A percentile compares a stretch with the other conserved stretches of the same genome.
phyloP scores from a whole-genome alignment of 345 rosid species.

The Excoecaria agallocha region DNA sequence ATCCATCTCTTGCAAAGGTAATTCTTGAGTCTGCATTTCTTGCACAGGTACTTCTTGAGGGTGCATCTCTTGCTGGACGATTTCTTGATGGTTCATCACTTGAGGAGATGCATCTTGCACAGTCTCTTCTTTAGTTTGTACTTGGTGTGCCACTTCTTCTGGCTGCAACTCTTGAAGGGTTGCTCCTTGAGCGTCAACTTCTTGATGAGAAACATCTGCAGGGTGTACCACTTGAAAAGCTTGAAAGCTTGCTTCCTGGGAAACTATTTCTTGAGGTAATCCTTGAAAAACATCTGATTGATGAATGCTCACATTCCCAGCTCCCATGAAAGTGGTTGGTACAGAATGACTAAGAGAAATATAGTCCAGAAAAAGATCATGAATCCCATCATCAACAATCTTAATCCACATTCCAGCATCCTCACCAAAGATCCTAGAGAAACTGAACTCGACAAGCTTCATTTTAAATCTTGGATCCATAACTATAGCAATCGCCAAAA shows the following conservation, averaged over 20 bases:
- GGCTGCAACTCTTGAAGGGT: background rate
- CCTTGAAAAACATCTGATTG: slow-evolving; percentile 34
- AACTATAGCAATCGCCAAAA: slow-evolving; percentile 73
- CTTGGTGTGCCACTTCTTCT: background rate
- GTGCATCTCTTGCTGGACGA: slow-evolving; percentile 1
- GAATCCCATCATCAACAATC: slow-evolving; percentile 70
- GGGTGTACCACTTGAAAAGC: slow-evolving; percentile 15
- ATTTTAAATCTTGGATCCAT: slow-evolving; percentile 95
- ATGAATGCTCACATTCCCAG: slow-evolving; percentile 29
- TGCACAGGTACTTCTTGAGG: background rate
- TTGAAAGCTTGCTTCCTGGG: slow-evolving; percentile 20
- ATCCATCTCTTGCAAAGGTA: background rate
- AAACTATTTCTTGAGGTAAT: background rate
- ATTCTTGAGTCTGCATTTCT: background rate
- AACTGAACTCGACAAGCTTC: slow-evolving; percentile 85
- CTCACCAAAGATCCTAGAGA: slow-evolving; percentile 68
- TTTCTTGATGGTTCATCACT: background rate
- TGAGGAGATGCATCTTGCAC: slow-evolving; percentile 1
- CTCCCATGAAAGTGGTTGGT: slow-evolving; percentile 40
- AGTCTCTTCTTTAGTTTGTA: background rate
- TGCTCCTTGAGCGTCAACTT: slow-evolving; percentile 2
- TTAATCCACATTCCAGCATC: slow-evolving; percentile 70
- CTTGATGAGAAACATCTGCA: slow-evolving; percentile 2
- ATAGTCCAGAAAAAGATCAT: slow-evolving; percentile 71
- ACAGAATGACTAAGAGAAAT: slow-evolving; percentile 35